These are phyloP conservation scores for Metarhizium album DNA, from an alignment of 2,329 filamentous ascomycete genomes.

Conservation along the genomic window DNA sequence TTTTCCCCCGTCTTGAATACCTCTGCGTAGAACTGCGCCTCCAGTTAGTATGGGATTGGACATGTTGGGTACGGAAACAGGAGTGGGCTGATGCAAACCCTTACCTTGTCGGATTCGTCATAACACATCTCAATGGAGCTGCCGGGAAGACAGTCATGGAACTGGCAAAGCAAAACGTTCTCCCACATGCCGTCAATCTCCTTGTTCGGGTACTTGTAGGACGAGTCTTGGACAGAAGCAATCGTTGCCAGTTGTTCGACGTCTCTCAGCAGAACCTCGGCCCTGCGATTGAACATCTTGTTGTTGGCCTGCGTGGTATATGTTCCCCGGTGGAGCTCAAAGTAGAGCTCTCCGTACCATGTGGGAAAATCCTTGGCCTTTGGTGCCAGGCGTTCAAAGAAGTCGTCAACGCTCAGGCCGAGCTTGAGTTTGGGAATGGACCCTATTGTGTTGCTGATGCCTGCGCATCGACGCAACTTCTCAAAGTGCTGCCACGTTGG, in stretches of 20 bases:
- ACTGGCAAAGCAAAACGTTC: constrained; percentile 80
- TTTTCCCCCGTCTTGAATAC: constrained; percentile 69
- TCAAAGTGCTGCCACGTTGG: constrained; percentile 91
- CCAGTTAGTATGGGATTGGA: constrained; percentile 14
- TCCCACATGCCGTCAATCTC: constrained; percentile 98
- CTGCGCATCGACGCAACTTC: constrained; percentile 85
- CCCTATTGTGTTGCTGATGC: constrained; percentile 78
- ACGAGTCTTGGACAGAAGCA: constrained; percentile 60
- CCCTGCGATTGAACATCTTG: constrained; percentile 83
- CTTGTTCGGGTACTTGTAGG: constrained; percentile 85
- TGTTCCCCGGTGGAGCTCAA: constrained; percentile 91
- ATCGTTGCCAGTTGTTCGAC: constrained; percentile 81
- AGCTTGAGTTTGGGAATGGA: constrained; percentile 74
- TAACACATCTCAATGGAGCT: constrained; percentile 98
- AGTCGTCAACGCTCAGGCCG: constrained; percentile 84
- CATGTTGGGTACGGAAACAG: not conserved
- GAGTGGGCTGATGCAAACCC: constrained; percentile 5
- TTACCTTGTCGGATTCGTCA: constrained; percentile 76
- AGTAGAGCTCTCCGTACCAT: constrained; percentile 97
- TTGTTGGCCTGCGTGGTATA: constrained; percentile 98
- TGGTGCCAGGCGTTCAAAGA: constrained; percentile 76
- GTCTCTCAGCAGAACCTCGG: constrained; percentile 76
- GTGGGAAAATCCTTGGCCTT: constrained; percentile 74
- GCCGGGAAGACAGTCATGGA: constrained; percentile 93
- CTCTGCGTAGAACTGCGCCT: constrained; percentile 60